These are phyloP conservation scores for Lecanicillium sp. DNA, from an alignment of 2,329 filamentous ascomycete species.

Conservation along the genomic window DNA sequence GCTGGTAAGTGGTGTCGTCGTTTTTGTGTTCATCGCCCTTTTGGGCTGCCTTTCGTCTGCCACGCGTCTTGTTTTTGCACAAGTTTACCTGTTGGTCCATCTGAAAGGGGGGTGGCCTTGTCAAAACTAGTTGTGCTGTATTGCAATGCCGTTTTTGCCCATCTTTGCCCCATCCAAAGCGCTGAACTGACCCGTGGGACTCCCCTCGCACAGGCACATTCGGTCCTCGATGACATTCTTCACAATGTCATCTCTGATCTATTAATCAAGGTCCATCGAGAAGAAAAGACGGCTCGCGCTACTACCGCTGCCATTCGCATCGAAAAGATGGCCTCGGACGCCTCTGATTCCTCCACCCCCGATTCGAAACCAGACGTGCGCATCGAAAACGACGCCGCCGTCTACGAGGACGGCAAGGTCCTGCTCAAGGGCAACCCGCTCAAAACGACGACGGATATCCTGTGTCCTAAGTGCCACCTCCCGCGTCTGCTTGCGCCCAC, in stretches of 20 bases:
- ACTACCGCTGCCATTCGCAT: slow-evolving; percentile 55
- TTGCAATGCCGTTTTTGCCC: background rate
- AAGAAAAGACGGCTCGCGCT: slow-evolving; percentile 68
- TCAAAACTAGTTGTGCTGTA: no score
- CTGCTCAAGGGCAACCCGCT: slow-evolving; percentile 65
- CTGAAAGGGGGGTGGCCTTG: no score
- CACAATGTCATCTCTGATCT: slow-evolving; percentile 72
- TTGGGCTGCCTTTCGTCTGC: no score
- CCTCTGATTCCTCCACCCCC: slow-evolving; percentile 42
- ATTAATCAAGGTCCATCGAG: slow-evolving; percentile 64
- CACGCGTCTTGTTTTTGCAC: no score
- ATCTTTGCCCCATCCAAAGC: background rate
- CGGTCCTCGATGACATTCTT: slow-evolving; percentile 65
- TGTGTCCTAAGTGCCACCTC: slow-evolving; percentile 67
- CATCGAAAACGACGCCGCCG: slow-evolving; percentile 58
- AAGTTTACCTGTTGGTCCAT: no score
- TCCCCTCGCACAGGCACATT: slow-evolving; percentile 39
- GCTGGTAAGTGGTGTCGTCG: slow-evolving; percentile 37
- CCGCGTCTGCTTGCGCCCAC: slow-evolving; percentile 66
- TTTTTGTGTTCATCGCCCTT: no score
- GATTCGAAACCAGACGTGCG: slow-evolving; percentile 48
- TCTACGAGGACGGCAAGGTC: slow-evolving; percentile 62
- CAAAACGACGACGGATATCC: slow-evolving; percentile 60
- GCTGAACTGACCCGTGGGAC: background rate
- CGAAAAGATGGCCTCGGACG: slow-evolving; percentile 51